Base-by-base conservation (phyloP, 1,284 basidiomycete genomes). In the Ganoderma lingzhi region DNA sequence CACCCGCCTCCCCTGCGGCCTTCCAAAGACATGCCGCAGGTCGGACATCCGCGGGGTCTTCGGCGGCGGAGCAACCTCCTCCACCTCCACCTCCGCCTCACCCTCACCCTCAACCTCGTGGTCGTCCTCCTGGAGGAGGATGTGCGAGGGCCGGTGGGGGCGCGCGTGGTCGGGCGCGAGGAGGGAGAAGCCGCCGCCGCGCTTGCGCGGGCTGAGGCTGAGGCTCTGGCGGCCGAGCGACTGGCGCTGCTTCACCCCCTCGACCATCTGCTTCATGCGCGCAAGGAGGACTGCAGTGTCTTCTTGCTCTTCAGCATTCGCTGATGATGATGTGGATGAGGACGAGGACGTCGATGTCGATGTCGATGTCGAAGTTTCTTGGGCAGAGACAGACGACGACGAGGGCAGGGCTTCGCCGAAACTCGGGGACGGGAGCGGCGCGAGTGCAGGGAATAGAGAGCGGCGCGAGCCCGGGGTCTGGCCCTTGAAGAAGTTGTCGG, bases 251-350 rank as follows among this genome's bases (percentile, higher is more conserved):
- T 88, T 88, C 81, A 89, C 87, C 37, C 82, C 85, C 71, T 88
- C 88, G 14, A 90, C 87, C 41, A 88, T 90, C 74, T 87, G 84
- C 74, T 85, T 87, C 87, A 90, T 90, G 71, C 83, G 84, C 67
- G 89, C 88, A 58, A 90, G 78, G 51, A 90, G 77, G 17, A 84
- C 83, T 9, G 84, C 79, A 0, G 88, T 86, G 70, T 90, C 88
- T 23, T 78, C 78, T 14, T 60, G 79, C 10, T 78, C 76, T 45
- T 79, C 78, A 10, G 63, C 53, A 63, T 73, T 72, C 61, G 69
- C 71, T 15, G 62, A 51, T 19, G 53, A 39, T 19, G 23, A 23
- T 23, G 23, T 23, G 23, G 41, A 37, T 9, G 66, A 63, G 45
- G 71, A 64, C n/a, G 60, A 35, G 17, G 61, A 14, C 35, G 39